Conservation (phyloP, 495 filamentous ascomycete genomes). For the Neurospora intermedia region DNA sequence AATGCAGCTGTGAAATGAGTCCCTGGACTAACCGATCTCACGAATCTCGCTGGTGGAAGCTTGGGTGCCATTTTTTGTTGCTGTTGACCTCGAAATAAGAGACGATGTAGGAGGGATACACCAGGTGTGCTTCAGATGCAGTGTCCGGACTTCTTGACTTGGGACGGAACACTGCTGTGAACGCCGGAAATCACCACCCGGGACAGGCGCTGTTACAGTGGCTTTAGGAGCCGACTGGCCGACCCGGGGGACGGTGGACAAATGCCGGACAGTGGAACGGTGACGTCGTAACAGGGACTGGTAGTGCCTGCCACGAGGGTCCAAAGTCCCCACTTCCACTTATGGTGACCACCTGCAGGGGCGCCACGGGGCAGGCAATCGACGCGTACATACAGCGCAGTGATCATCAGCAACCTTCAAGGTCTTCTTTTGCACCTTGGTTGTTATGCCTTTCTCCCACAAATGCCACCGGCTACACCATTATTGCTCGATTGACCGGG, state of each 20-base stretch:
- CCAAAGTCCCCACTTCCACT: neutral
- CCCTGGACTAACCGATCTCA: slow-evolving; percentile 25
- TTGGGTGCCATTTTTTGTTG: slow-evolving; percentile 18
- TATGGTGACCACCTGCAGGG: neutral
- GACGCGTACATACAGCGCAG: neutral
- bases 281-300: neutral
- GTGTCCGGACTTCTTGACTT: neutral
- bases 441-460: neutral
- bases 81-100: neutral
- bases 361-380: neutral
- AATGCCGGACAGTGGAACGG: neutral
- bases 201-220: neutral
- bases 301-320: neutral
- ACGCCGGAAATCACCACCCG: neutral
- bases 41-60: slow-evolving; percentile 28
- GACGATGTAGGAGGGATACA: neutral
- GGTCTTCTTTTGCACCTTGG: neutral
- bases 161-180: neutral
- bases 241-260: neutral
- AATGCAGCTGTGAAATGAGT: neutral
- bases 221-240: neutral
- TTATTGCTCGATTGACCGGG: neutral
- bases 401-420: neutral
- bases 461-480: neutral
- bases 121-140: neutral